phyloP scores from a whole-genome alignment of 164 flowering plant genomes.

The Aristolochia contorta region DNA sequence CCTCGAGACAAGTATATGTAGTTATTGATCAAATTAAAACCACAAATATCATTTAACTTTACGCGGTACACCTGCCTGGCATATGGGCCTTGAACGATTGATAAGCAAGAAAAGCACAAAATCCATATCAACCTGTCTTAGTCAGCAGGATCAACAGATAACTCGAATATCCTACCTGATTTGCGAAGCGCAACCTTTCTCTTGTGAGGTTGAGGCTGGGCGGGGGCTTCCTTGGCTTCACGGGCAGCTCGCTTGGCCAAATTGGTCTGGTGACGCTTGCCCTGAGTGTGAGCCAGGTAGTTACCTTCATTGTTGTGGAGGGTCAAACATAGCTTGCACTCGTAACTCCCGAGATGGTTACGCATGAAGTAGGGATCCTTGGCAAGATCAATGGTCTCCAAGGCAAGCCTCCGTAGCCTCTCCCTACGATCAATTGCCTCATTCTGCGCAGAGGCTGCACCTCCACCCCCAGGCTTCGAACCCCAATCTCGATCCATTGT shows the following conservation, averaged over 20 bases:
- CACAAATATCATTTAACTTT: too few relatives aligned
- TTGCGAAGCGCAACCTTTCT: slow-evolving; percentile 69
- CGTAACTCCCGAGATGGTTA: slow-evolving; percentile 96
- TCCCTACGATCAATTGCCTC: slow-evolving; percentile 96
- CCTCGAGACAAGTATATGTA: too few relatives aligned
- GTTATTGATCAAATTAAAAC: too few relatives aligned
- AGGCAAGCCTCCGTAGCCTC: slow-evolving; percentile 81
- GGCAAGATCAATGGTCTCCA: slow-evolving; percentile 95
- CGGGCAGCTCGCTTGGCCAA: slow-evolving; percentile 98
- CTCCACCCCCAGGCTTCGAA: slow-evolving; percentile 95
- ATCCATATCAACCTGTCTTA: too few relatives aligned
- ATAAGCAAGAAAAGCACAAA: too few relatives aligned
- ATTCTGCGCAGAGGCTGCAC: slow-evolving; percentile 93
- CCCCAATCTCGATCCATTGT: slow-evolving; percentile 97
- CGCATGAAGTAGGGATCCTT: slow-evolving; percentile 99
- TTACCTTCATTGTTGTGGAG: slow-evolving; percentile 96
- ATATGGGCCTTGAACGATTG: too few relatives aligned
- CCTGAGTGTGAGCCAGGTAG: slow-evolving; percentile 97
- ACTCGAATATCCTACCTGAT: slow-evolving; percentile 28
- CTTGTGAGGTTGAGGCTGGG: slow-evolving; percentile 91
- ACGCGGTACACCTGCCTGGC: too few relatives aligned
- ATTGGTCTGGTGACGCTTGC: slow-evolving; percentile 96
- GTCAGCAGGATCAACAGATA: too few relatives aligned
- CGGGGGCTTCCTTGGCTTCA: slow-evolving; percentile 91
- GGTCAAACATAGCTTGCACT: slow-evolving; percentile 93